These are phyloP conservation scores for Candida adriatica DNA, from an alignment of 805 yeast genomes.

Conservation along the genomic window DNA sequence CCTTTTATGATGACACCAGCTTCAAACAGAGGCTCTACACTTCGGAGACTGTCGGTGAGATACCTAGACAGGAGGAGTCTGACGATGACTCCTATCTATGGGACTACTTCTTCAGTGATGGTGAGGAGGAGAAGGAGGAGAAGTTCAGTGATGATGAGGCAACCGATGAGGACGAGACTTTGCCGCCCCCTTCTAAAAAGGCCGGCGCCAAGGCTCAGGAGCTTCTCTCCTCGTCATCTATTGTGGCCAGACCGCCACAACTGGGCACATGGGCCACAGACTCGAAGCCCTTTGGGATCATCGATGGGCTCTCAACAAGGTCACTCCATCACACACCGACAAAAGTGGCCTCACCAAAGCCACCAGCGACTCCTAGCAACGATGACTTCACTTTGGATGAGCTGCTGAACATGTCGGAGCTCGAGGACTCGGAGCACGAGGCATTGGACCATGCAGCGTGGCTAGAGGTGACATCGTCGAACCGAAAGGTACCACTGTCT, in stretches of 20 bases:
- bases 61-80: conserved; percentile 11
- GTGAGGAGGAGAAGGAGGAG: conserved; percentile 23
- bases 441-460: conserved; percentile 30
- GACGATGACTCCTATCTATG: conserved; percentile 64
- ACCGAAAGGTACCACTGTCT: conserved; percentile 67
- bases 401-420: conserved; percentile 77
- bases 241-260: conserved; percentile 84
- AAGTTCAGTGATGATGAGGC: conserved; percentile 65
- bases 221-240: conserved; percentile 79
- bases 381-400: conserved; percentile 65
- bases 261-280: conserved; percentile 89
- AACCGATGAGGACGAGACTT: conserved; percentile 84
- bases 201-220: conserved; percentile 84
- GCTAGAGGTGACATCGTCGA: conserved; percentile 30
- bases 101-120: conserved; percentile 61
- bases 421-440: conserved; percentile 67
- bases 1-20: conserved; percentile 34
- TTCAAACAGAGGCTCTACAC: conserved; percentile 15
- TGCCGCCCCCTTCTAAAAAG: conserved; percentile 62
- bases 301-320: conserved; percentile 89
- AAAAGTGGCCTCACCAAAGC: conserved; percentile 6
- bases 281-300: conserved; percentile 83
- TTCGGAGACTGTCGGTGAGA: conserved; percentile 10
- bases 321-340: conserved; percentile 48
- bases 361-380: conserved; percentile 20